Evolutionary conservation across 768 basidiomycete species (phyloP).

Genomic region (Serendipita sp.): DNA sequence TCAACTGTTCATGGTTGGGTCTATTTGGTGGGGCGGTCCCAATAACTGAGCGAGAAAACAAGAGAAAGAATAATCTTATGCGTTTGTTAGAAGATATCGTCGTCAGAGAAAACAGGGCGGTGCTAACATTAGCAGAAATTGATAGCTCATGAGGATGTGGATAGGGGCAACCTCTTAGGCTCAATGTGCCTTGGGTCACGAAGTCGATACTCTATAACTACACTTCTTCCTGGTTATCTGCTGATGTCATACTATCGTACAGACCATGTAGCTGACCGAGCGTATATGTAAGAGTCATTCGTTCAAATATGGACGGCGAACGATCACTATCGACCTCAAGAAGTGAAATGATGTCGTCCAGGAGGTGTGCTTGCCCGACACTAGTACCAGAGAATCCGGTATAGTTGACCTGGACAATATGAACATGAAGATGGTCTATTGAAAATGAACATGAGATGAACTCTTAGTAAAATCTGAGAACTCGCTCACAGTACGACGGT

Average conservation of each 20-base stretch:
- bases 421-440: slow-evolving; percentile 86
- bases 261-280: slow-evolving; percentile 30
- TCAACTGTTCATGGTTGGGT: no score
- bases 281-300: slow-evolving; percentile 66
- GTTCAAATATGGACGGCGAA: slow-evolving; percentile 40
- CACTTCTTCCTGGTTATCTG: background rate
- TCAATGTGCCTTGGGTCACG: no score
- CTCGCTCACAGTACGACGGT: slow-evolving; percentile 73
- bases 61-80: no score
- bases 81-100: no score
- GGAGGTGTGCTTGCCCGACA: slow-evolving; percentile 81
- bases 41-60: no score
- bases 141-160: background rate
- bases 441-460: background rate
- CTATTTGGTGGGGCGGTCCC: no score
- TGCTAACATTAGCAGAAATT: background rate
- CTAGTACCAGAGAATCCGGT: slow-evolving; percentile 46
- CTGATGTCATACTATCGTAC: background rate
- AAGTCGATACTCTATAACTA: background rate
- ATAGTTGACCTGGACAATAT: slow-evolving; percentile 69
- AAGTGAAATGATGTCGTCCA: slow-evolving; percentile 85
- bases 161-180: background rate
- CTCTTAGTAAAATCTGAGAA: background rate
- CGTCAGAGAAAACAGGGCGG: background rate
- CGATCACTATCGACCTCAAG: slow-evolving; percentile 44